Base-by-base conservation (phyloP, 805 yeast species). In the Metschnikowia corniflorae region DNA sequence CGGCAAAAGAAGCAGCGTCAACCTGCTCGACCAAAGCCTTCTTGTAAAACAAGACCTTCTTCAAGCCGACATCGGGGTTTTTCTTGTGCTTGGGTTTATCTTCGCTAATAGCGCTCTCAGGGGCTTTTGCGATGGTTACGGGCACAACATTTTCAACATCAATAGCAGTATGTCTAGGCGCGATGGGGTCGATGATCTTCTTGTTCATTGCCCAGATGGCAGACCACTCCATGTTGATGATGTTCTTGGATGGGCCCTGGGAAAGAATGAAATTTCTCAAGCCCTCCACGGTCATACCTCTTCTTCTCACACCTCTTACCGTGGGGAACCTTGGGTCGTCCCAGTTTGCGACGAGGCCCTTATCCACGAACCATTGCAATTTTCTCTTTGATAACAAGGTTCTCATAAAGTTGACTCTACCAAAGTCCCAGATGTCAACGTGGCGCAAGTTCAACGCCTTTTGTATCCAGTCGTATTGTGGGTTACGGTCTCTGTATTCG, bases 281-380 rank as follows among this genome's bases (percentile, higher is more conserved):
- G 49, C 97, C 99, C 71, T 93, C 97, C 46, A 93, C 94, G 26
- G 96, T 80, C 99, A 93, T 93, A 72, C 99, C 99, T 73, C 99
- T 85, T 75, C 98, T 82, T 73, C 97, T 86, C 36, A 91, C 96
- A 72, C 99, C 99, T 66, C 97, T 82, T 26, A 93, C 96, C 31
- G 99, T 93, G 51, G 99, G 99, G 87, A 93, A 93, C 65, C 99
- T 78, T 53, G 99, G 98, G 65, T 93, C 99, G 58, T 93, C 97
- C 99, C 99, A 93, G 69, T 87, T 88, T 16, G 75, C 55, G 41
- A 93, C 99, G 53, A 82, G 73, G 28, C 77, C 71, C 63, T 86
- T 83, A 71, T 93, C 97, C 46, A 93, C 98, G 66, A 93, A 88
- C 98, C 98, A 93, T 71, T 94, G 98, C 60, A 93, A 75, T 73